phyloP scores from a whole-genome alignment of 2,329 filamentous ascomycete genomes.

The Stagonosporopsis vannaccii region DNA sequence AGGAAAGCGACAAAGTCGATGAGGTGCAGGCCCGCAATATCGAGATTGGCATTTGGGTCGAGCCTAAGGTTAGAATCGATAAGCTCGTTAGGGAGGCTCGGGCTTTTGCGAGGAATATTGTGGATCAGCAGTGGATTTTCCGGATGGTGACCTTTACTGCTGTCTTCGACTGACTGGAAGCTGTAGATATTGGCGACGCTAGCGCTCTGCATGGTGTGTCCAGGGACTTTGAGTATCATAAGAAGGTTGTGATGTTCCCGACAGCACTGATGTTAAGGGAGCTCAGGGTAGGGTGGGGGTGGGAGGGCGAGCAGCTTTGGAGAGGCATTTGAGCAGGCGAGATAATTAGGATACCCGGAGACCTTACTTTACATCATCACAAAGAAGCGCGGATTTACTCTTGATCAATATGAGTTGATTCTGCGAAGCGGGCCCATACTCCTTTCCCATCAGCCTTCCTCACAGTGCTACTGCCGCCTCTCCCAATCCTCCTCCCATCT shows the following conservation, averaged over 20 bases:
- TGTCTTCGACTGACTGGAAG: neutral
- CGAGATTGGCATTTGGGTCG: neutral
- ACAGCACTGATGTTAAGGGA: neutral
- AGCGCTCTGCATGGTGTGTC: neutral
- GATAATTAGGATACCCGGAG: neutral
- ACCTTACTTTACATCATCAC: no score
- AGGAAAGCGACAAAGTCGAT: no score
- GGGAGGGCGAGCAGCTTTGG: neutral
- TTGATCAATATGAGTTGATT: no score
- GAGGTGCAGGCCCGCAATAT: no score
- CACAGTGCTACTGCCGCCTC: neutral
- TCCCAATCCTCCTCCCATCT: constrained; percentile 12
- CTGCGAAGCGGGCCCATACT: no score
- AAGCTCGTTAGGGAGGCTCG: neutral
- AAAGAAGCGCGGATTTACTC: no score
- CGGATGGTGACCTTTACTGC: neutral
- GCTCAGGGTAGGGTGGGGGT: no score
- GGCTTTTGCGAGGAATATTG: neutral
- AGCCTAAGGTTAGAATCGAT: neutral
- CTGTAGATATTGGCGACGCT: no score
- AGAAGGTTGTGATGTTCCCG: neutral
- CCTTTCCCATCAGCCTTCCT: no score
- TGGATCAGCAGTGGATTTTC: neutral
- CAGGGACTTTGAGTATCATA: neutral
- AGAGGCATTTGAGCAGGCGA: neutral